Conservation (phyloP, 2,329 filamentous ascomycete species). For the Colletotrichum acutatum region DNA sequence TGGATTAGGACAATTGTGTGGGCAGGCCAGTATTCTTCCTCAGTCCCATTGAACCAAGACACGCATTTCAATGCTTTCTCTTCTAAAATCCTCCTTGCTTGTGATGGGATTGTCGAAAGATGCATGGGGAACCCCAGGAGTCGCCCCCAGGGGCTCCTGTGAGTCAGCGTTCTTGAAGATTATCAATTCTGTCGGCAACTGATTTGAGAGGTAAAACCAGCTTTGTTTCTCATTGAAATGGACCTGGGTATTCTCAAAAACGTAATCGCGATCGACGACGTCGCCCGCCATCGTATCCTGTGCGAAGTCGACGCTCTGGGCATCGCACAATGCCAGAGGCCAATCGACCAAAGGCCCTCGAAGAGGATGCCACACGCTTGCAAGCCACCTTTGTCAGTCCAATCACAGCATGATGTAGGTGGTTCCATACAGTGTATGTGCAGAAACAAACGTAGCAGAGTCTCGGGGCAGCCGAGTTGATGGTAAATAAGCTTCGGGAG, state of each 20-base stretch:
- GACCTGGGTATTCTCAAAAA: constrained; percentile 39
- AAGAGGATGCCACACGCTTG: constrained; percentile 39
- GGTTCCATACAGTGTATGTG: not conserved
- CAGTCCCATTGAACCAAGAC: constrained; percentile 7
- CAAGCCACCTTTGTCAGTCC: constrained; percentile 38
- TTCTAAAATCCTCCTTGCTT: not conserved
- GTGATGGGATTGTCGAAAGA: constrained; percentile 17
- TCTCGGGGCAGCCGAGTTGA: not conserved
- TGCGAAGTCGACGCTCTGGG: constrained; percentile 34
- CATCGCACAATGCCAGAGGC: constrained; percentile 39
- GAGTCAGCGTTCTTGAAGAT: constrained; percentile 36
- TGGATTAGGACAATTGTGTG: not conserved
- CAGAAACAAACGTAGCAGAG: not conserved
- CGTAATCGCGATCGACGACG: constrained; percentile 37
- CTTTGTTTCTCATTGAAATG: constrained; percentile 35
- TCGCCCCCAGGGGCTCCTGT: constrained; percentile 1
- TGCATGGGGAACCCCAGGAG: constrained; percentile 11
- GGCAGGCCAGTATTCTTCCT: not conserved
- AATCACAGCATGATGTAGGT: not conserved
- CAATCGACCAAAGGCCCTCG: constrained; percentile 38
- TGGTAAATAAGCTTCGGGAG: not conserved
- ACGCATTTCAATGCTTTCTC: constrained; percentile 23
- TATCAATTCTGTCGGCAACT: constrained; percentile 37
- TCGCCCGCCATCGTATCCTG: constrained; percentile 38
- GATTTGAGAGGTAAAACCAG: constrained; percentile 38